A percentile compares a stretch with the other conserved stretches of the same genome.
phyloP scores from a whole-genome alignment of 2,329 filamentous ascomycete species.

The Aspergillus caelatus region DNA sequence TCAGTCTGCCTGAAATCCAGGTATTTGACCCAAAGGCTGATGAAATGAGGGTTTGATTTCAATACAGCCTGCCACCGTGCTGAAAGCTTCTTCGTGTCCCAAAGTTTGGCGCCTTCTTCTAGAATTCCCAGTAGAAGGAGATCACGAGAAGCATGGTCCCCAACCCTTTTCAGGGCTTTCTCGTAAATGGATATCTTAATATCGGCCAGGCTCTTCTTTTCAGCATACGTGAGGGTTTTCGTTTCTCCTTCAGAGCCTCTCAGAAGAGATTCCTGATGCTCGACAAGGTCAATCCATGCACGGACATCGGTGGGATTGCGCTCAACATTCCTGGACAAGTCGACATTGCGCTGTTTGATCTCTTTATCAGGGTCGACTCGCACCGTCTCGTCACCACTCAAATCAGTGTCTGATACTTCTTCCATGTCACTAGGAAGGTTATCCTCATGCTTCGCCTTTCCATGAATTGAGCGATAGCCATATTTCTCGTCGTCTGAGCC shows the following conservation, averaged over 20 bases:
- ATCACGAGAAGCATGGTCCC: conserved; percentile 53
- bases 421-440: conserved; percentile 53
- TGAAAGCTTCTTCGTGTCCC: conserved; percentile 65
- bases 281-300: conserved; percentile 77
- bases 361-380: conserved; percentile 48
- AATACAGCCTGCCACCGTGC: conserved; percentile 69
- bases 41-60: conserved; percentile 57
- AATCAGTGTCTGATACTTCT: conserved; percentile 53
- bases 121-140: conserved; percentile 69
- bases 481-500: conserved; percentile 54
- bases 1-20: conserved; percentile 72
- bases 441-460: conserved; percentile 58
- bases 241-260: conserved; percentile 40
- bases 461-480: conserved; percentile 68
- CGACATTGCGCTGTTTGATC: conserved; percentile 47
- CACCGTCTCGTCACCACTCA: conserved; percentile 40
- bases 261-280: conserved; percentile 73
- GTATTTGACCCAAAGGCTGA: conserved; percentile 72
- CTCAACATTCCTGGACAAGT: conserved; percentile 66
- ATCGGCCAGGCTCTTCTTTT: conserved; percentile 71
- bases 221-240: conserved; percentile 57
- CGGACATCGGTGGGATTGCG: conserved; percentile 67
- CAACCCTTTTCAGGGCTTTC: conserved; percentile 68
- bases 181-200: conserved; percentile 80
- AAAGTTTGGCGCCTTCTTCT: conserved; percentile 72